These are phyloP conservation scores for Aspergillus quadricinctus DNA, from an alignment of 2,329 filamentous ascomycete genomes.

Conservation along the genomic window DNA sequence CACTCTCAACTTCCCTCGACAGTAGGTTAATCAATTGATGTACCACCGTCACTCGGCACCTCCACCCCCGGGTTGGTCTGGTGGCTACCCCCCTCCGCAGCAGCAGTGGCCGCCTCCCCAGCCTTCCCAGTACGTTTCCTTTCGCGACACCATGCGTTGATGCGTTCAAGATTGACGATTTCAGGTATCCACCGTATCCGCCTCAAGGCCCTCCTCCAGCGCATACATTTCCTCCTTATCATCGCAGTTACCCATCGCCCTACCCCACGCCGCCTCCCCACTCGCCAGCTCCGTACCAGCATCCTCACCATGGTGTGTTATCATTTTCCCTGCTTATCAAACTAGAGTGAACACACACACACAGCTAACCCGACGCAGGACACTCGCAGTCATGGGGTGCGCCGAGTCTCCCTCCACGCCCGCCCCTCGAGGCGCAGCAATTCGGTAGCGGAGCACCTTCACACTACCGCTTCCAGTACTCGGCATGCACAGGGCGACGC, in stretches of 20 bases:
- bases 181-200: slow-evolving; percentile 5
- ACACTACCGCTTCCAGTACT: slow-evolving; percentile 86
- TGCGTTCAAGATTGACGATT: neutral
- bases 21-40: slow-evolving; percentile 10
- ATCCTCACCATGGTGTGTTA: slow-evolving; percentile 14
- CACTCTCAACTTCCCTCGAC: neutral
- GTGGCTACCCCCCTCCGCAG: slow-evolving; percentile 10
- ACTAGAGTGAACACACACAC: neutral
- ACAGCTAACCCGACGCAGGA: slow-evolving; percentile 29
- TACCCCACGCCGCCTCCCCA: slow-evolving; percentile 15
- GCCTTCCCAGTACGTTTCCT: slow-evolving; percentile 8
- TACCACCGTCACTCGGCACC: slow-evolving; percentile 15
- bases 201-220: slow-evolving; percentile 2
- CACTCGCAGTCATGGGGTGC: slow-evolving; percentile 48
- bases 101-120: slow-evolving; percentile 13
- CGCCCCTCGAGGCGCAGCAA: slow-evolving; percentile 62
- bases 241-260: slow-evolving; percentile 1
- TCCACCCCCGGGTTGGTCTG: slow-evolving; percentile 12
- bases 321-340: neutral
- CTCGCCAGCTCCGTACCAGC: slow-evolving; percentile 8
- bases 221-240: slow-evolving; percentile 3
- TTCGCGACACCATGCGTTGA: no score
- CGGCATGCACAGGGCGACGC: slow-evolving; percentile 77
- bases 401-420: slow-evolving; percentile 59
- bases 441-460: slow-evolving; percentile 78